Base-by-base conservation (phyloP, 139 green algal species). In the Gonium pectorale region DNA sequence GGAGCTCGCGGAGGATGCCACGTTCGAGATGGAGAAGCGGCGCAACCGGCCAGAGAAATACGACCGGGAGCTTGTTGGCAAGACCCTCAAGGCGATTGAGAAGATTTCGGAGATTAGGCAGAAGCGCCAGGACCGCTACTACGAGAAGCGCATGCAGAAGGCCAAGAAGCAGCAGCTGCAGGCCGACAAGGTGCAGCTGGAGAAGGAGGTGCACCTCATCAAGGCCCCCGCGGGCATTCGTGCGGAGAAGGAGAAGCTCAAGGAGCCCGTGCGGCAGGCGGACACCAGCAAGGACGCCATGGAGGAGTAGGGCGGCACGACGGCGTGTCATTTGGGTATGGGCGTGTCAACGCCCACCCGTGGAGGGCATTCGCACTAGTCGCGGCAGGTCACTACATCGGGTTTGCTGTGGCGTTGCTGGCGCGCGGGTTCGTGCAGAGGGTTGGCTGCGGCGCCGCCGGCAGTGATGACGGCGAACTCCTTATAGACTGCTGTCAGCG, bases 21-120 rank as follows among this genome's bases (percentile, higher is more conserved):
- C 95, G 0, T 99, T 99, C 89, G 96, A 99, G 85, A 92, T 99
- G 93, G 97, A 99, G 93, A 88, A 97, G 54, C 89, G 89, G 62
- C 90, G 97, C 63, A 99, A 99, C 91, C 79, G 96, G 38, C 97
- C 97, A 8, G 96, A 96, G 89, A 97, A 97, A 87, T 99, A 99
- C 90, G 92, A 99, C 89, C 88, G 97, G 19, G 95, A 98, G 69
- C 78, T 98, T 63, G 90, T 99, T 82, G 87, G 90, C 64, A 97
- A 95, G 89, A 98, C 97, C 17, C 87, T 99, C 51, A 94, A 97
- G 86, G 97, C 97, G 3, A 98, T 99, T 69, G 93, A 97, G 88
- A 94, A 92, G 56, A 92, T 99, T 44, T 87, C 89, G 0, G 94
- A 98, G 62, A 95, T 99, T 44, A 82, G 93, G 11, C 81, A 81